phyloP scores from a whole-genome alignment of 2,329 filamentous ascomycete species.

The Cytospora chrysosperma region DNA sequence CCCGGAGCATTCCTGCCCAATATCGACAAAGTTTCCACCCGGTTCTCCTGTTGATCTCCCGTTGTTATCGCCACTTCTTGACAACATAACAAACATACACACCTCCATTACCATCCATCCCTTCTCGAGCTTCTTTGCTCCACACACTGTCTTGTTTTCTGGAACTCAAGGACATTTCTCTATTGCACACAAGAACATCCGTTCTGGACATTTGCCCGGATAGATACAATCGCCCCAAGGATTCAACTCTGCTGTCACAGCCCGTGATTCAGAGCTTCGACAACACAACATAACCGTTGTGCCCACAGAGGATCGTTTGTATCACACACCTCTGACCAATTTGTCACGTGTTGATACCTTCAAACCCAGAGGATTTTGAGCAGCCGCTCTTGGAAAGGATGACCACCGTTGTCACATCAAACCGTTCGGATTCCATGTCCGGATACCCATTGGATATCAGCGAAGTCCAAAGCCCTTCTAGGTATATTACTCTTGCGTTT shows the following conservation, averaged over 20 bases:
- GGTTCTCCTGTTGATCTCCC: slow-evolving; percentile 25
- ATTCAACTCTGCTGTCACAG: slow-evolving; percentile 12
- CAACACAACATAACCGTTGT: slow-evolving; percentile 19
- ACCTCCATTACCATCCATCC: background rate
- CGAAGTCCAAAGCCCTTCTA: slow-evolving; percentile 60
- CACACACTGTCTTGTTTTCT: slow-evolving; percentile 15
- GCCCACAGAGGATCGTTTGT: slow-evolving; percentile 18
- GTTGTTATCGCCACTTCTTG: slow-evolving; percentile 23
- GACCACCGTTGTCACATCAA: slow-evolving; percentile 49
- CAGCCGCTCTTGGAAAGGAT: slow-evolving; percentile 43
- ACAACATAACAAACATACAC: slow-evolving; percentile 6
- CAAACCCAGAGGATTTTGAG: slow-evolving; percentile 26
- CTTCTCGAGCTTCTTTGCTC: slow-evolving; percentile 20
- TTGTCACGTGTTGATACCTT: slow-evolving; percentile 20
- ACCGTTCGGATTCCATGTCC: slow-evolving; percentile 46
- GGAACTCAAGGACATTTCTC: slow-evolving; percentile 11
- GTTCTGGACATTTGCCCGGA: slow-evolving; percentile 20
- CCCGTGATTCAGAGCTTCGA: slow-evolving; percentile 10
- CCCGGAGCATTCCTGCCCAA: slow-evolving; percentile 24
- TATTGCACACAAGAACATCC: slow-evolving; percentile 23
- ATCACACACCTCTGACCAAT: slow-evolving; percentile 17
- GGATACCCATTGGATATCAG: slow-evolving; percentile 56
- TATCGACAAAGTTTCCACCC: slow-evolving; percentile 14
- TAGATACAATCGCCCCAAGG: slow-evolving; percentile 16
- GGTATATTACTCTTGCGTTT: slow-evolving; percentile 55